phyloP scores from a whole-genome alignment of 2,329 filamentous ascomycete genomes.

The Xylaria sp. region DNA sequence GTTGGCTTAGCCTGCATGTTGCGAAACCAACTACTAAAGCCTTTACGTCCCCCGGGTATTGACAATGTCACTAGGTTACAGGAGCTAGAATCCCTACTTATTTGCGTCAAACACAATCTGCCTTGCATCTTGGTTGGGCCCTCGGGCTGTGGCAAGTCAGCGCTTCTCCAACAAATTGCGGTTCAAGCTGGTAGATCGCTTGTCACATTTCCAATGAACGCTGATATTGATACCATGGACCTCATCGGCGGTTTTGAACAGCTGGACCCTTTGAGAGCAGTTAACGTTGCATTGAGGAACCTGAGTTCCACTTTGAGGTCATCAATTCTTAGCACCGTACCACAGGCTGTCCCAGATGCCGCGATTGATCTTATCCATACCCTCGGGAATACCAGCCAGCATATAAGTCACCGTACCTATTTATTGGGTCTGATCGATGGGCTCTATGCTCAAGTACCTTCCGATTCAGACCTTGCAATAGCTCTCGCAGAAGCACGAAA shows the following conservation, averaged over 20 bases:
- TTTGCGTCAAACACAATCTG: conserved; percentile 84
- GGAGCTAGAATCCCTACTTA: conserved; percentile 83
- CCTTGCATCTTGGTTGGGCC: conserved; percentile 88
- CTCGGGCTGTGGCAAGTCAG: conserved; percentile 86
- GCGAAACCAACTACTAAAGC: conserved; percentile 63
- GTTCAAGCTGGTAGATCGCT: conserved; percentile 76
- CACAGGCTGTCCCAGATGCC: conserved; percentile 51
- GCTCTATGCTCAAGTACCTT: conserved; percentile 49
- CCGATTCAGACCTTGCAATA: conserved; percentile 52
- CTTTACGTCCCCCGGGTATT: conserved; percentile 56
- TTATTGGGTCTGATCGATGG: conserved; percentile 48
- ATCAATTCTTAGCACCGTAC: conserved; percentile 55
- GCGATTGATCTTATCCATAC: conserved; percentile 58
- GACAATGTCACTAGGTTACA: conserved; percentile 63
- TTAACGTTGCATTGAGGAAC: conserved; percentile 62
- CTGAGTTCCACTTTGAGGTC: conserved; percentile 51
- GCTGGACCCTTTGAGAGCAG: conserved; percentile 77
- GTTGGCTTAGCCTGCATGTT: conserved; percentile 76
- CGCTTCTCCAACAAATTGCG: conserved; percentile 80
- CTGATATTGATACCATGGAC: conserved; percentile 96
- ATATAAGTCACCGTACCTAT: conserved; percentile 45
- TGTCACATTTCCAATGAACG: conserved; percentile 86
- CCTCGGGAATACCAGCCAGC: conserved; percentile 51
- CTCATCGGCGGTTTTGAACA: conserved; percentile 97
- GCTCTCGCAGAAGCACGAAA: conserved; percentile 55